These are phyloP conservation scores for Nannochloris sp. DNA, from an alignment of 139 green algal species.

Conservation along the genomic window DNA sequence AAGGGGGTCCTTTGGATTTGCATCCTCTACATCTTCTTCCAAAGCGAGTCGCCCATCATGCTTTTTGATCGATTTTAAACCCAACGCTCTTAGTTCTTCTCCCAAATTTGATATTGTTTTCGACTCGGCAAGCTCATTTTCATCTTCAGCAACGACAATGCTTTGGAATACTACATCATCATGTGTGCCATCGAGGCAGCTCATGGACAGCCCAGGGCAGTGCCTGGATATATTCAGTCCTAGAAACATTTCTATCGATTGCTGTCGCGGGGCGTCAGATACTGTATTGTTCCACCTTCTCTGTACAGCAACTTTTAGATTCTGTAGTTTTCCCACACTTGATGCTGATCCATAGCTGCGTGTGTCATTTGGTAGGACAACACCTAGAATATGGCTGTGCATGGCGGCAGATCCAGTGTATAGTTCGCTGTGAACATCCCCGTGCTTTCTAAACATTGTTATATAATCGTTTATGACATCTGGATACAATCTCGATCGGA, in stretches of 20 bases:
- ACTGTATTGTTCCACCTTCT: slow-evolving; percentile 66
- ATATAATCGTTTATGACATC: slow-evolving; percentile 45
- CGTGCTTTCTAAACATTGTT: slow-evolving; percentile 50
- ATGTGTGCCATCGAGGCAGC: not conserved
- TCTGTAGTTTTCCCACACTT: slow-evolving; percentile 43
- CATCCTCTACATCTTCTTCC: not conserved
- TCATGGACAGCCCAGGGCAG: slow-evolving; percentile 32
- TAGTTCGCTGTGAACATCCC: slow-evolving; percentile 87
- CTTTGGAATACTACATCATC: not conserved
- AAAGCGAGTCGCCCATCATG: not conserved
- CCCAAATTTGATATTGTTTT: not conserved
- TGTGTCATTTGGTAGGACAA: slow-evolving; percentile 54
- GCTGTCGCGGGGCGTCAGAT: slow-evolving; percentile 29
- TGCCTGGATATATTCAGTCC: slow-evolving; percentile 49
- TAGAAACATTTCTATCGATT: slow-evolving; percentile 72
- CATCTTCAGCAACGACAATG: not conserved
- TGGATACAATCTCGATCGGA: slow-evolving; percentile 25
- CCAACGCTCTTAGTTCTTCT: not conserved
- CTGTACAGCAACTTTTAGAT: slow-evolving; percentile 60
- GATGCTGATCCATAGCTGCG: slow-evolving; percentile 16
- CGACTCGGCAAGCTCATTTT: not conserved
- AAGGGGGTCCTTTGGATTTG: no score
- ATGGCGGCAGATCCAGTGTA: slow-evolving; percentile 85
- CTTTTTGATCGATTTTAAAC: not conserved
- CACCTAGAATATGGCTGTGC: slow-evolving; percentile 69